Conservation (phyloP, 805 yeast species). For the Kodamaea neixiangensis region DNA sequence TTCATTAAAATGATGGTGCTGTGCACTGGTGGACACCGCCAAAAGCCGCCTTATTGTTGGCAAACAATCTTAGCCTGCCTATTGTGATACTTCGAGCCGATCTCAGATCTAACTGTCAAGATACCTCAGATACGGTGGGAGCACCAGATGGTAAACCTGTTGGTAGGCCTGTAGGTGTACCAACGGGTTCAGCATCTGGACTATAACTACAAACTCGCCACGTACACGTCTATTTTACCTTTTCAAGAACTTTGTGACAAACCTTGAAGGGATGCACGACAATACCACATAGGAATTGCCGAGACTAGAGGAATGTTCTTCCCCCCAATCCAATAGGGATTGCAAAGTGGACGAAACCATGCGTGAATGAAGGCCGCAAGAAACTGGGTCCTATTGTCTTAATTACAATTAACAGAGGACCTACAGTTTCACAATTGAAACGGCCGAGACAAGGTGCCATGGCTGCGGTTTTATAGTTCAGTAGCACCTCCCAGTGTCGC, state of each 20-base stretch:
- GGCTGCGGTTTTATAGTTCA: neutral
- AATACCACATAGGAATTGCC: neutral
- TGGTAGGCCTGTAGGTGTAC: too few species aligned
- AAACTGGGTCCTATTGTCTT: neutral
- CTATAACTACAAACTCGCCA: too few species aligned
- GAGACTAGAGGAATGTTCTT: neutral
- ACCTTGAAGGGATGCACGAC: neutral
- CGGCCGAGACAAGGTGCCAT: neutral
- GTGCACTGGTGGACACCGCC: neutral
- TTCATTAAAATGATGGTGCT: neutral
- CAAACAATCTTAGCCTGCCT: neutral
- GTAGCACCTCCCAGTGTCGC: neutral
- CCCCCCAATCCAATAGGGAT: neutral
- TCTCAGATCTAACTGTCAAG: too few species aligned
- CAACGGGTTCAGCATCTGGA: too few species aligned
- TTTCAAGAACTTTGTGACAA: neutral
- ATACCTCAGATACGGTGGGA: too few species aligned
- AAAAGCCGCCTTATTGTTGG: neutral
- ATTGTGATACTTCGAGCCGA: neutral
- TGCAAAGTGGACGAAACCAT: neutral
- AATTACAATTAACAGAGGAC: neutral
- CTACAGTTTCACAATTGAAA: neutral
- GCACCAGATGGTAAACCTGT: too few species aligned
- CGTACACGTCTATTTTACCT: too few species aligned
- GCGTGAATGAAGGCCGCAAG: neutral